Conservation (phyloP, 2,329 filamentous ascomycete species). For the Fusarium chaquense region DNA sequence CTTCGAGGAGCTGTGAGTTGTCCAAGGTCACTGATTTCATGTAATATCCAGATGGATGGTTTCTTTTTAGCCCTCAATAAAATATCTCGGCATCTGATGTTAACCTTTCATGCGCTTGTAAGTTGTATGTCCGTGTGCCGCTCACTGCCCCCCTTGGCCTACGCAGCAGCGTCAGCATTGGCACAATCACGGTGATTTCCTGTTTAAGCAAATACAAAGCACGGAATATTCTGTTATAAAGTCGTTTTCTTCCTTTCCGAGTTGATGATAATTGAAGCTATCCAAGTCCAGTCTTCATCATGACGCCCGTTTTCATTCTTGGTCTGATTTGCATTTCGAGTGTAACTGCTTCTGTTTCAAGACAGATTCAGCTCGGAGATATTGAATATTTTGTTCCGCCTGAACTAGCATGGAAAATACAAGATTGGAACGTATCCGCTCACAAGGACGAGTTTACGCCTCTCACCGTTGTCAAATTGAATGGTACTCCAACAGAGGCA, state of each 20-base stretch:
- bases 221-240: neutral
- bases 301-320: constrained; percentile 1
- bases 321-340: neutral
- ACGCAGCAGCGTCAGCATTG: neutral
- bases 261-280: neutral
- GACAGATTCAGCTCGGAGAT: constrained; percentile 23
- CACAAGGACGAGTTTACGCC: constrained; percentile 8
- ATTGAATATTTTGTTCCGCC: constrained; percentile 31
- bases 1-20: neutral
- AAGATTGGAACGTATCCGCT: neutral
- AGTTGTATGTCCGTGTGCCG: neutral
- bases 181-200: neutral
- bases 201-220: neutral
- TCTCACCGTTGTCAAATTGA: constrained; percentile 11
- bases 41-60: no score
- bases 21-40: no score
- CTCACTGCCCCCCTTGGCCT: neutral
- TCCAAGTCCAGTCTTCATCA: neutral
- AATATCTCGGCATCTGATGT: neutral
- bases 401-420: constrained; percentile 6
- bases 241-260: rapidly evolving
- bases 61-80: no score
- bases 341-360: constrained; percentile 17
- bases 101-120: neutral
- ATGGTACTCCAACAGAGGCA: neutral